Conservation (phyloP, 257 asterid species). For the Salvia hispanica region DNA sequence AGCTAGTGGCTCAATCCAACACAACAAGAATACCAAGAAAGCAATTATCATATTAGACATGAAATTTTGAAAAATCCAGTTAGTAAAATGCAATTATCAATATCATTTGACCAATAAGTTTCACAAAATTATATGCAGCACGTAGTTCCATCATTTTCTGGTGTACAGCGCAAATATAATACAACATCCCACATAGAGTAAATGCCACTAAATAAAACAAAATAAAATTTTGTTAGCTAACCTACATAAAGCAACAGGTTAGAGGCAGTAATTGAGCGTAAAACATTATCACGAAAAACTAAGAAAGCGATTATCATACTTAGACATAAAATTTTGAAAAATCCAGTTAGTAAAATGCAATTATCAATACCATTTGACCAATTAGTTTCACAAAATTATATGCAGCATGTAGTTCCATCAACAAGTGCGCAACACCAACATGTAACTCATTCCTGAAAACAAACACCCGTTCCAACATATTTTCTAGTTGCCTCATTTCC, state of each 20-base stretch:
- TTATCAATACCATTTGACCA: too few relatives aligned
- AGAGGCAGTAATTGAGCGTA: background rate
- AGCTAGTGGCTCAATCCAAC: background rate
- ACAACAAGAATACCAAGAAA: conserved; percentile 4
- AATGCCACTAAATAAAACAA: background rate
- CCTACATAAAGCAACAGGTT: background rate
- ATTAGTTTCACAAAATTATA: too few relatives aligned
- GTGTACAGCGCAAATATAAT: background rate
- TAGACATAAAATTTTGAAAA: too few relatives aligned
- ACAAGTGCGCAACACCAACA: background rate
- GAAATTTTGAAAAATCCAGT: background rate
- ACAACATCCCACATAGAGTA: too few relatives aligned
- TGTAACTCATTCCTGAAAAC: background rate
- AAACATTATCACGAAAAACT: background rate
- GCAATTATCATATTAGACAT: background rate
- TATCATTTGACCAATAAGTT: background rate
- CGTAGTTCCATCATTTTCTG: too few relatives aligned
- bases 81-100: background rate
- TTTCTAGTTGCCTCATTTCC: background rate
- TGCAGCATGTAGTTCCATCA: background rate
- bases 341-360: too few relatives aligned
- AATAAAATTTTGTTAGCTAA: background rate
- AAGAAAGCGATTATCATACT: too few relatives aligned
- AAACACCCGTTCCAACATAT: background rate
- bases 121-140: too few relatives aligned